Base-by-base conservation (phyloP, 2,329 filamentous ascomycete genomes). In the Rugonectria rugulosa region DNA sequence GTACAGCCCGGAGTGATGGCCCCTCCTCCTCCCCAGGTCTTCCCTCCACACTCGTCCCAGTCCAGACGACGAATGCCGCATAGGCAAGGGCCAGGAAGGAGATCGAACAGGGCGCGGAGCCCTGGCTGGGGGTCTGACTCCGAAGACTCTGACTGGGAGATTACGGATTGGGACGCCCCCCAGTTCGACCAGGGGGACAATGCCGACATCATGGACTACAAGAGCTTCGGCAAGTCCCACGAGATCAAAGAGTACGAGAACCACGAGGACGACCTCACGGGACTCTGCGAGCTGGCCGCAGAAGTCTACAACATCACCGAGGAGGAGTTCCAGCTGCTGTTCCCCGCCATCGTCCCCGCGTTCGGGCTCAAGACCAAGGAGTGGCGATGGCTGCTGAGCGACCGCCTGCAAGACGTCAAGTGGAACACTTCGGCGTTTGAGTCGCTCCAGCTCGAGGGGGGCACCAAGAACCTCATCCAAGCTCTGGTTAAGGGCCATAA, bases 321-420 rank as follows among this genome's bases (percentile, higher is more conserved):
- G 2, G 42, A 48, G 7, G 37, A 43, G 11, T 42, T 47, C 12
- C 6, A 29, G 8, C 43, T 54, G 4, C 44, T 48, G 3, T 54
- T 36, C 37, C 51, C 51, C 3, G 44, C 51, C 15, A 20, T 47
- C 2, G 24, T 54, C 7, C 51, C 51, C 2, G 51, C 51, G 1
- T 54, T 48, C 43, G 43, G 37, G 2, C 37, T 54, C 15, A 26
- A 32, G 29, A 38, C 31, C 1, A 48, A 48, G 17, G 29, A 38
- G 15, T 54, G 51, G 51, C 23, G 37, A 17, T 54, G 44, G 43
- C 26, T 54, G 21, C 51, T 54, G 9, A 48, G 37, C 21, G 51
- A 54, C 21, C 12, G 26, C 6, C 44, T 54, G 12, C 14, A 23
- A 11, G 44, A 54, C 14, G 21, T 43, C 29, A 29, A 48, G 17